Percentiles rank a stretch among this genome's conserved stretches.
Conservation (phyloP, 129 eudicot genomes). For the Saussurea involucrata region DNA sequence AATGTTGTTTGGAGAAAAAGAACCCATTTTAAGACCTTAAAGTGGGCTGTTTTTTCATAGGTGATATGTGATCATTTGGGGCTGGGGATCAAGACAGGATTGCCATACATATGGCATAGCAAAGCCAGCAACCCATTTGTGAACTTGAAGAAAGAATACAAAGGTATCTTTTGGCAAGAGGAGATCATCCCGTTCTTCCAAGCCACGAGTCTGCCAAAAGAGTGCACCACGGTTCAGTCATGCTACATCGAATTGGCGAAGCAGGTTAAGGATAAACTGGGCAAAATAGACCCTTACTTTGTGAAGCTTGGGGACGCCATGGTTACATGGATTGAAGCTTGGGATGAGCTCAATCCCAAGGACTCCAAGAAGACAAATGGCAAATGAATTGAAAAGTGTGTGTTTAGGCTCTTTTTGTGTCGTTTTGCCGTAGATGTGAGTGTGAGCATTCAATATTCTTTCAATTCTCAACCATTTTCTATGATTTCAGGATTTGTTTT, state of each 20-base stretch:
- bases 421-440: not conserved
- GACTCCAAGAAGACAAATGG: slow-evolving; percentile 14
- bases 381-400: slow-evolving; percentile 19
- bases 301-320: slow-evolving; percentile 59
- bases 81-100: slow-evolving; percentile 51
- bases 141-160: slow-evolving; percentile 65
- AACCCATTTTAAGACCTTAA: not conserved
- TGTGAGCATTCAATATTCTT: slow-evolving; percentile 6
- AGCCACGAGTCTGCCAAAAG: slow-evolving; percentile 34
- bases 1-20: slow-evolving; percentile 1
- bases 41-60: slow-evolving; percentile 8
- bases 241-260: slow-evolving; percentile 48
- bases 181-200: slow-evolving; percentile 65
- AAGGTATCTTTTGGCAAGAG: slow-evolving; percentile 67
- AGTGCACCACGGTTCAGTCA: slow-evolving; percentile 54
- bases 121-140: slow-evolving; percentile 73
- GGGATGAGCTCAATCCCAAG: slow-evolving; percentile 58
- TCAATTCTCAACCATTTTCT: not conserved
- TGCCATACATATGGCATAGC: slow-evolving; percentile 67
- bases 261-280: slow-evolving; percentile 49
- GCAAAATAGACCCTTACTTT: slow-evolving; percentile 49
- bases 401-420: slow-evolving; percentile 6
- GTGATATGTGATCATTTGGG: slow-evolving; percentile 65
- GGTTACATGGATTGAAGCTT: slow-evolving; percentile 68
- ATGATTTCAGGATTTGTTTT: slow-evolving; percentile 12